A percentile compares a stretch with the other conserved stretches of the same genome.
phyloP scores from a whole-genome alignment of 2,329 filamentous ascomycete genomes.

The Colletotrichum sp. region DNA sequence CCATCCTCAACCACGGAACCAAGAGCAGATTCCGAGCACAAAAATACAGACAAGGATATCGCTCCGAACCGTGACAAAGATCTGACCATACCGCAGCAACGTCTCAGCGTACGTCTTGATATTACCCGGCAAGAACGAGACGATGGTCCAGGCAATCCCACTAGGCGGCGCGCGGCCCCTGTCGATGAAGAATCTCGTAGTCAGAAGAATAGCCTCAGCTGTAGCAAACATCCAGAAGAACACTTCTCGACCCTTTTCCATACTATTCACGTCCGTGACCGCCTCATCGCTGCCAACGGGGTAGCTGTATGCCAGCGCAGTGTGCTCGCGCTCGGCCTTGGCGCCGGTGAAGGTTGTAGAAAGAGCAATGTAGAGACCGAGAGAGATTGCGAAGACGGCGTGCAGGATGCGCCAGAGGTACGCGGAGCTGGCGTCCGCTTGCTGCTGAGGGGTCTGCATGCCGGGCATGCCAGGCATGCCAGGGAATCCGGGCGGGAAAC shows the following conservation, averaged over 20 bases:
- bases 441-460: slow-evolving; percentile 38
- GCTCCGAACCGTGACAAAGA: slow-evolving; percentile 72
- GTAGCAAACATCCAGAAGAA: slow-evolving; percentile 86
- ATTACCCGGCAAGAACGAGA: slow-evolving; percentile 69
- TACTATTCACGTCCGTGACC: slow-evolving; percentile 27
- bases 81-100: slow-evolving; percentile 69
- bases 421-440: slow-evolving; percentile 33
- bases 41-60: slow-evolving; percentile 82
- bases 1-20: slow-evolving; percentile 37
- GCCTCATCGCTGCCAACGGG: slow-evolving; percentile 30
- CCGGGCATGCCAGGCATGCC: slow-evolving; percentile 34
- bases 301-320: slow-evolving; percentile 36
- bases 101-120: slow-evolving; percentile 67
- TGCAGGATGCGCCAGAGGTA: slow-evolving; percentile 77
- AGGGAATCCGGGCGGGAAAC: slow-evolving; percentile 35
- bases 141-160: slow-evolving; percentile 68
- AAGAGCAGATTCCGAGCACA: slow-evolving; percentile 67
- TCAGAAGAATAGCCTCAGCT: slow-evolving; percentile 75
- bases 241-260: slow-evolving; percentile 46
- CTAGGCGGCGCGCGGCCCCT: slow-evolving; percentile 60
- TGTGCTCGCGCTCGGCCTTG: slow-evolving; percentile 60
- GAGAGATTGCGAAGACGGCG: slow-evolving; percentile 70
- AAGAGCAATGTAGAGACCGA: slow-evolving; percentile 74
- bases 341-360: slow-evolving; percentile 73
- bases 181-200: slow-evolving; percentile 73